phyloP scores from a whole-genome alignment of 1,284 basidiomycete species.

The Cutaneotrichosporon sp. region DNA sequence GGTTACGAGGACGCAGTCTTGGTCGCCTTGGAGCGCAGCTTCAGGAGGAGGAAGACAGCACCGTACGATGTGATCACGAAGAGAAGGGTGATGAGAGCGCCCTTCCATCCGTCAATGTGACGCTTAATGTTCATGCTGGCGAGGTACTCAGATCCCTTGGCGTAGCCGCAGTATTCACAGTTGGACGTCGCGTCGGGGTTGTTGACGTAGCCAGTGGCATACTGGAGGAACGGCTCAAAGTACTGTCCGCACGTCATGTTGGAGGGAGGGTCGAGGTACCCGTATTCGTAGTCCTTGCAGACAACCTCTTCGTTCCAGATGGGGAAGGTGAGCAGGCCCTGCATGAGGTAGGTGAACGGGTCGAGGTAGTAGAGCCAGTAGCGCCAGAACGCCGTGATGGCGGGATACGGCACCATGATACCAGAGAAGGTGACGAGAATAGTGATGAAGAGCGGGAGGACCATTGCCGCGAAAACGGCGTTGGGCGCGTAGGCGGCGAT shows the following conservation, averaged over 20 bases:
- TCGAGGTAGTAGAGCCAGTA: conserved; percentile 40
- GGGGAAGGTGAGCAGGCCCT: conserved; percentile 29
- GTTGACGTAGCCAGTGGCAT: conserved; percentile 31
- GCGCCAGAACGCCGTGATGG: conserved; percentile 35
- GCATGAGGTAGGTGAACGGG: conserved; percentile 40
- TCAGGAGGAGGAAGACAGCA: conserved; percentile 33
- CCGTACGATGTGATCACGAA: conserved; percentile 31
- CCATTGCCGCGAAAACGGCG: conserved; percentile 37
- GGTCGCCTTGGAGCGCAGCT: conserved; percentile 33
- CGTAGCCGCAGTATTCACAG: conserved; percentile 41
- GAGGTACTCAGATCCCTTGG: conserved; percentile 38
- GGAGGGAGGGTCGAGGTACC: conserved; percentile 37
- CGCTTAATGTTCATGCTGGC: conserved; percentile 29
- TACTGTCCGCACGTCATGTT: conserved; percentile 43
- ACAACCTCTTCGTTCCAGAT: conserved; percentile 33
- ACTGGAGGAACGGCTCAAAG: conserved; percentile 25
- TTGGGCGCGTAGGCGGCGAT: conserved; percentile 37
- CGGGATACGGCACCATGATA: conserved; percentile 30
- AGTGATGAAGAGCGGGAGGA: conserved; percentile 19
- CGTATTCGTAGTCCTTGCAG: conserved; percentile 39
- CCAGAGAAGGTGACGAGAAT: conserved; percentile 31
- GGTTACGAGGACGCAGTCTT: conserved; percentile 27
- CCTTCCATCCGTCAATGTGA: conserved; percentile 35
- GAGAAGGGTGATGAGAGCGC: conserved; percentile 35
- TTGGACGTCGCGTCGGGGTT: conserved; percentile 30